Evolutionary conservation across 768 basidiomycete genomes (phyloP), one percentile per base, ranked within the genome.

Genomic region (Candolleomyces efflorescens): DNA sequence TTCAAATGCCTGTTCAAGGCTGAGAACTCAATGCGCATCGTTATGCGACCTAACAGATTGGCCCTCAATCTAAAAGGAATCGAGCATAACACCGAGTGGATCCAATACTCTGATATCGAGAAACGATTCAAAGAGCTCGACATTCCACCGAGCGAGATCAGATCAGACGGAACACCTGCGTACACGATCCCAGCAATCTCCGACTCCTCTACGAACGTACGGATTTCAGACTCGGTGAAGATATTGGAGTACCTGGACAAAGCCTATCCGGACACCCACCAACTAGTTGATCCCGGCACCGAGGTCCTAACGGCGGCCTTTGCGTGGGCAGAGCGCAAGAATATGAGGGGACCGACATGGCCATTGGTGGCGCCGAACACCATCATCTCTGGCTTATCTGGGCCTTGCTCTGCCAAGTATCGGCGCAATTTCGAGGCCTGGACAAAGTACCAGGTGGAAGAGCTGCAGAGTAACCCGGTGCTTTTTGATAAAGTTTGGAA

Each of bases 201-300:
- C 50, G 80, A 82, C 63, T 70, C 71, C 0, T 61, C 62, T 46
- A 76, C 77, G n/a, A 64, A 65, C 10, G 58, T 59, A 0, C 49
- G 64, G 7, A 45, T 80, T 32, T 54, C 69, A 10, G 75, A 82
- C 18, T 78, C 78, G 0, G 53, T 66, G 22, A 61, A 55, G 50
- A 80, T 81, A 53, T 76, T 72, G 0, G 56, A 70, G 12, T 79
- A 82, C 63, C 68, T 81, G 52, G 80, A 81, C 52, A 66, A 71
- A 3, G 63, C 67, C 2, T 81, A 77, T 65, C 75, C 77, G 0
- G 62, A 70, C 41, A 69, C 71, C 0, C 74, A 71, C 1, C 55
- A 55, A 7, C 65, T 78, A 4, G 45, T 77, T 50, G 73, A 70
- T 0, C 39, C 56, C 6, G 71, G 72, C 20, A 70, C 72, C 0